Conservation (phyloP, 2,329 filamentous ascomycete species). For the Simplicillium sp. region DNA sequence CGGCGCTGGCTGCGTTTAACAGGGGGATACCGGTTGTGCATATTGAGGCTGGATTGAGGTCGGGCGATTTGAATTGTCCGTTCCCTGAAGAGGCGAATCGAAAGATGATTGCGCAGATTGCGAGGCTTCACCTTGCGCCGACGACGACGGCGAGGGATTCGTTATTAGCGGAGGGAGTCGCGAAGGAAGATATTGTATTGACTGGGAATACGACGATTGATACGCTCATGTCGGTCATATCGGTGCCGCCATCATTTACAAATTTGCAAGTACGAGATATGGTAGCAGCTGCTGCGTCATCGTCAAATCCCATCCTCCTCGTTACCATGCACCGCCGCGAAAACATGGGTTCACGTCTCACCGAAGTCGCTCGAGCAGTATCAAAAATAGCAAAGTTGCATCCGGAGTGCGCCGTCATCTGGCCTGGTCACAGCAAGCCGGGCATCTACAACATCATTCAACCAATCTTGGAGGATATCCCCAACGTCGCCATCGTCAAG, state of each 20-base stretch:
- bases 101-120: background rate
- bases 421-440: background rate
- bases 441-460: background rate
- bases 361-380: background rate
- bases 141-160: background rate
- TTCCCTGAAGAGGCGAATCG: background rate
- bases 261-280: background rate
- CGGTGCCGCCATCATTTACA: background rate
- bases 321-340: background rate
- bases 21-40: background rate
- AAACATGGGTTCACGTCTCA: background rate
- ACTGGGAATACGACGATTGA: background rate
- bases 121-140: background rate
- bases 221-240: background rate
- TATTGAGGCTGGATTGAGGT: background rate
- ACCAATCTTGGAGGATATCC: background rate
- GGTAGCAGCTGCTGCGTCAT: background rate
- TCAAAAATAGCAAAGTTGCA: background rate
- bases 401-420: background rate
- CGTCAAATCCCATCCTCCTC: background rate
- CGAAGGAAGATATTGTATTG: background rate
- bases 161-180: background rate
- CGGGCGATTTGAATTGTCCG: background rate
- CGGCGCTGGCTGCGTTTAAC: background rate
- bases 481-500: background rate